phyloP scores from a whole-genome alignment of 1,284 basidiomycete genomes.

The Vanrija sp. region DNA sequence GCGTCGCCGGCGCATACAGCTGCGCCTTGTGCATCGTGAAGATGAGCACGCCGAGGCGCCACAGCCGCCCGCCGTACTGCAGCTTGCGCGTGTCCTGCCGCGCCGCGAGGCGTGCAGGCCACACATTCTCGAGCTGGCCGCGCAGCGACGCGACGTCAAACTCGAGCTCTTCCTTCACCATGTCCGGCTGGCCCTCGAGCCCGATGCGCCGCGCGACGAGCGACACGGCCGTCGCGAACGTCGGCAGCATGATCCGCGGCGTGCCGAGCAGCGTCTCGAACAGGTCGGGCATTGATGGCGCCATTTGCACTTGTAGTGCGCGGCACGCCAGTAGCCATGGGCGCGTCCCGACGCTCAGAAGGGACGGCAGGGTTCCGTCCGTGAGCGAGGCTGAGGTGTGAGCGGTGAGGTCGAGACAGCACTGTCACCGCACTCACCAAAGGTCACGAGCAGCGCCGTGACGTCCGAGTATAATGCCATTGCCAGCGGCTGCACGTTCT shows the following conservation, averaged over 20 bases:
- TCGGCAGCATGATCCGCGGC: constrained; percentile 3
- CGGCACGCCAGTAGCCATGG: constrained; percentile 6
- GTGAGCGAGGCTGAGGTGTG: background rate
- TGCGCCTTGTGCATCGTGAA: constrained; percentile 4
- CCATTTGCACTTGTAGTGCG: constrained; percentile 5
- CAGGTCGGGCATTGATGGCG: constrained; percentile 1
- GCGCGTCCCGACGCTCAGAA: no score
- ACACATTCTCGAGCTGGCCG: constrained; percentile 4
- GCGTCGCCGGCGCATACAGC: background rate
- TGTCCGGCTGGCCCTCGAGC: background rate
- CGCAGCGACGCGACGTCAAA: constrained; percentile 2
- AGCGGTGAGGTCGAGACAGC: no score
- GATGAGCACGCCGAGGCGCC: constrained; percentile 3
- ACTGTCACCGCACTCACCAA: background rate
- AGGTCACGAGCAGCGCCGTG: constrained; percentile 1
- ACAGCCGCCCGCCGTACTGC: constrained; percentile 7
- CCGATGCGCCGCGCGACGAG: constrained; percentile 1
- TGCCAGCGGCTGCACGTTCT: constrained; percentile 2
- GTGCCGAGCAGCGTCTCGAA: constrained; percentile 4
- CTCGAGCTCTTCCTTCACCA: constrained; percentile 6
- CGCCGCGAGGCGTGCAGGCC: constrained; percentile 3
- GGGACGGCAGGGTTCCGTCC: constrained; percentile 1
- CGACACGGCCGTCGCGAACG: background rate
- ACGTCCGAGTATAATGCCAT: constrained; percentile 6
- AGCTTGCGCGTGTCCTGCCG: background rate